phyloP scores from a whole-genome alignment of 257 asterid species.

The Salvia hispanica region DNA sequence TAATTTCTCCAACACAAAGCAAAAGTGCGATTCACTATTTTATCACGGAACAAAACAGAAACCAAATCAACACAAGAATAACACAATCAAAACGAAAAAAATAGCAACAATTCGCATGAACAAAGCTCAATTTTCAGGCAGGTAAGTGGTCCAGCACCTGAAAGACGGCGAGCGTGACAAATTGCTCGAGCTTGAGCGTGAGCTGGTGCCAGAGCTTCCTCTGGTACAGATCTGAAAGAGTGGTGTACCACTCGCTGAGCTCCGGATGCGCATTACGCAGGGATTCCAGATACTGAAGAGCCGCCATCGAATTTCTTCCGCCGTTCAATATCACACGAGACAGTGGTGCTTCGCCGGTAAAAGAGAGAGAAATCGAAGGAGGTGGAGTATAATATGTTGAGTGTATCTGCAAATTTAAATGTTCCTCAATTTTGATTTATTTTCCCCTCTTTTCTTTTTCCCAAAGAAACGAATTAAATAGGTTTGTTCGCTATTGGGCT shows the following conservation, averaged over 20 bases:
- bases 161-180: slow-evolving; percentile 82
- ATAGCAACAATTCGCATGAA: neutral
- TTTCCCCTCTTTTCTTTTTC: slow-evolving; percentile 30
- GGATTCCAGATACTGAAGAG: slow-evolving; percentile 73
- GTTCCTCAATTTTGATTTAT: slow-evolving; percentile 4
- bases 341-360: slow-evolving; percentile 22
- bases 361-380: slow-evolving; percentile 8
- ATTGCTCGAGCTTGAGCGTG: slow-evolving; percentile 91
- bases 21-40: slow-evolving; percentile 17
- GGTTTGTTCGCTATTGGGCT: neutral
- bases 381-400: slow-evolving; percentile 26
- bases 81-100: slow-evolving; percentile 1
- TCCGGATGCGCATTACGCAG: slow-evolving; percentile 79
- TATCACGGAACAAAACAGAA: slow-evolving; percentile 22
- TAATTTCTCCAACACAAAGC: slow-evolving; percentile 15
- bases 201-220: slow-evolving; percentile 98
- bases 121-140: slow-evolving; percentile 19
- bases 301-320: slow-evolving; percentile 61
- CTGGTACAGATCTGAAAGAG: slow-evolving; percentile 96
- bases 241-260: slow-evolving; percentile 81
- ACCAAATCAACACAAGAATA: slow-evolving; percentile 3
- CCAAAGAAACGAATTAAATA: slow-evolving; percentile 44
- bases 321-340: slow-evolving; percentile 26
- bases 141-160: slow-evolving; percentile 51
- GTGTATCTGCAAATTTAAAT: slow-evolving; percentile 23